phyloP scores from a whole-genome alignment of 805 yeast species.

The Alloascoidea hylecoeti region DNA sequence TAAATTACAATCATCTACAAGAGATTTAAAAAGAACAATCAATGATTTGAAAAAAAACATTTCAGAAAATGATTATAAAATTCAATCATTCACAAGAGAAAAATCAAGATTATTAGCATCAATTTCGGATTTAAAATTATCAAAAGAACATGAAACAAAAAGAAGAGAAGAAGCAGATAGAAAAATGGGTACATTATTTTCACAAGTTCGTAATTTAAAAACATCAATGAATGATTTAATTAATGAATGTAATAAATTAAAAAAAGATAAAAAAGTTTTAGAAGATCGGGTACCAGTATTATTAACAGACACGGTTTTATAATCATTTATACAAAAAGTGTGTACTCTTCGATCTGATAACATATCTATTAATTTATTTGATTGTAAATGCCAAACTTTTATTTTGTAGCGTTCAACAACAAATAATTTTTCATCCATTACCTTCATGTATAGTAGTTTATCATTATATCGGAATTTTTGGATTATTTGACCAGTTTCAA shows the following conservation, averaged over 20 bases:
- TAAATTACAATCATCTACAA: no score
- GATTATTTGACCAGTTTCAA: no score
- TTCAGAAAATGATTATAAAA: neutral
- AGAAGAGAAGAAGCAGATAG: neutral
- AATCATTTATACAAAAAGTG: no score
- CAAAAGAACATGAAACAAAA: neutral
- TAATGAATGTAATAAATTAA: neutral
- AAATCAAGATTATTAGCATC: neutral
- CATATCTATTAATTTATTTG: no score
- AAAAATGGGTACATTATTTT: neutral
- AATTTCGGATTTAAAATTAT: neutral
- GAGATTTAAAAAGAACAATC: neutral
- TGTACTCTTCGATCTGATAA: no score
- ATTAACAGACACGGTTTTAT: no score
- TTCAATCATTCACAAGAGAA: neutral
- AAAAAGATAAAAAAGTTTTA: conserved; percentile 1
- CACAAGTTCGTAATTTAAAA: neutral
- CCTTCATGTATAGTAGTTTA: no score
- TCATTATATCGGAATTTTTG: no score
- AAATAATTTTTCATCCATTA: no score
- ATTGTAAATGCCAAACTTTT: no score
- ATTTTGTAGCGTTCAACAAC: no score
- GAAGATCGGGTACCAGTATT: no score
- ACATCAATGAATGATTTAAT: conserved; percentile 1
- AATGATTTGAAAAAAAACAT: neutral